A percentile compares a stretch with the other conserved stretches of the same genome.
Evolutionary conservation across 2,329 filamentous ascomycete species (phyloP).

Genomic region (Colletotrichum endophyticum): DNA sequence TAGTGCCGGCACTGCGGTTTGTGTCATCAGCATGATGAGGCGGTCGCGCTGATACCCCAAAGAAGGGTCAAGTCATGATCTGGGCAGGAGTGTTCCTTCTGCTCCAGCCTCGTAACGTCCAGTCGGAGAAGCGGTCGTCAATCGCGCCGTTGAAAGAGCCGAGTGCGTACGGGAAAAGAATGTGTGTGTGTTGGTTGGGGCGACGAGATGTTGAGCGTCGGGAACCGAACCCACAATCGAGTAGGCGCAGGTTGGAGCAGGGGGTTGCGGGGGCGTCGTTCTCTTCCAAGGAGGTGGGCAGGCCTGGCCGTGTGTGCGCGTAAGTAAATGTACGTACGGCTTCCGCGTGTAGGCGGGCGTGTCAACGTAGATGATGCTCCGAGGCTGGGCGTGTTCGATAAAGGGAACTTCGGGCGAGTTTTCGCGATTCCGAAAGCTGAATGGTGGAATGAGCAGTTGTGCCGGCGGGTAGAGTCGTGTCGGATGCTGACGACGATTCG

Average conservation of each 20-base stretch:
- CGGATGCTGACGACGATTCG: neutral
- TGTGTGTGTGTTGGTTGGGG: neutral
- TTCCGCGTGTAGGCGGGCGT: neutral
- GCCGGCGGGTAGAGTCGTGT: conserved; percentile 3
- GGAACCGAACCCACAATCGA: conserved; percentile 18
- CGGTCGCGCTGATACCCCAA: conserved; percentile 20
- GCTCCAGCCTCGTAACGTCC: neutral
- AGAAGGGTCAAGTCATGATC: conserved; percentile 22
- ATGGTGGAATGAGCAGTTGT: conserved; percentile 1
- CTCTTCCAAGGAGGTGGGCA: conserved; percentile 1
- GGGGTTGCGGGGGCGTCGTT: conserved; percentile 15
- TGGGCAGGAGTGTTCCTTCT: neutral
- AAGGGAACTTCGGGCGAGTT: neutral
- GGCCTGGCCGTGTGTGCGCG: neutral
- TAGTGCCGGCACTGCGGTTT: conserved; percentile 50
- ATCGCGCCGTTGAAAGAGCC: neutral
- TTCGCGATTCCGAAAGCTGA: neutral
- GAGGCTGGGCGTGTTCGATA: neutral
- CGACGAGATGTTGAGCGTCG: conserved; percentile 14
- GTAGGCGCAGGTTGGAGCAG: conserved; percentile 20
- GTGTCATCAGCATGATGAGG: conserved; percentile 61
- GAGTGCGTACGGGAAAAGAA: neutral
- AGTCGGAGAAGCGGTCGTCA: neutral
- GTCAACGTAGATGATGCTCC: neutral
- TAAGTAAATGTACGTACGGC: neutral